phyloP scores from a whole-genome alignment of 2,329 filamentous ascomycete species.

The Sporothrix luriei region DNA sequence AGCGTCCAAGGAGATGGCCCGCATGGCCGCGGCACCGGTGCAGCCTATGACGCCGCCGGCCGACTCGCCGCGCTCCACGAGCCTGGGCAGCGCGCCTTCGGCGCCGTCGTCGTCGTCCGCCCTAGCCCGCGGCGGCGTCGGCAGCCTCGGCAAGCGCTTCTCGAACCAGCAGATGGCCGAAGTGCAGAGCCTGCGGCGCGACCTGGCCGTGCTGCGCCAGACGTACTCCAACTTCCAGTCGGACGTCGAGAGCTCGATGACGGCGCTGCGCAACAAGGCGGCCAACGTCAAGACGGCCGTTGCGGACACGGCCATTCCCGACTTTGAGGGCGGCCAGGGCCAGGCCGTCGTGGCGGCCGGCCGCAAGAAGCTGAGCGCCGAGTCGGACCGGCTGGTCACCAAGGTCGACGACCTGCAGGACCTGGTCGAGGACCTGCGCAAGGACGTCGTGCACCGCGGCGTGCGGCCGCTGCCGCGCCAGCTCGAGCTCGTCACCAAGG shows the following conservation, averaged over 20 bases:
- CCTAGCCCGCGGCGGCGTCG: conserved; percentile 37
- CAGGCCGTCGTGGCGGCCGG: conserved; percentile 82
- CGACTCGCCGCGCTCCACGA: conserved; percentile 54
- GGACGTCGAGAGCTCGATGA: conserved; percentile 87
- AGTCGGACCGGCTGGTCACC: conserved; percentile 87
- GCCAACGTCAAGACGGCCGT: conserved; percentile 76
- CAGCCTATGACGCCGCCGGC: conserved; percentile 45
- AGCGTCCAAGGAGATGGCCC: conserved; percentile 81
- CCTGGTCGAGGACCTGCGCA: conserved; percentile 91
- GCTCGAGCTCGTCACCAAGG: conserved; percentile 84
- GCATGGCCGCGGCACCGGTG: conserved; percentile 48
- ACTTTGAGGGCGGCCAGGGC: conserved; percentile 75
- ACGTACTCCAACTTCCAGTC: conserved; percentile 90
- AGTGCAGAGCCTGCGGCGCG: conserved; percentile 78
- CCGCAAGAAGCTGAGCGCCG: conserved; percentile 81
- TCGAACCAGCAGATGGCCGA: conserved; percentile 68
- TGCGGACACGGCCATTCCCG: conserved; percentile 68
- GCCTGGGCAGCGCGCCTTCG: conserved; percentile 30
- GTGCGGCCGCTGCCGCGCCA: conserved; percentile 89
- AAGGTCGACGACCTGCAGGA: conserved; percentile 98
- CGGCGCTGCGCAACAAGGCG: conserved; percentile 77
- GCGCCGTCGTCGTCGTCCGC: not conserved
- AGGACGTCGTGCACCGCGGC: conserved; percentile 91
- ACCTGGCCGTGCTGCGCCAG: conserved; percentile 88
- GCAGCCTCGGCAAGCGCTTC: conserved; percentile 30